Conservation (phyloP, 2,329 filamentous ascomycete genomes). For the Penicillium sp. region DNA sequence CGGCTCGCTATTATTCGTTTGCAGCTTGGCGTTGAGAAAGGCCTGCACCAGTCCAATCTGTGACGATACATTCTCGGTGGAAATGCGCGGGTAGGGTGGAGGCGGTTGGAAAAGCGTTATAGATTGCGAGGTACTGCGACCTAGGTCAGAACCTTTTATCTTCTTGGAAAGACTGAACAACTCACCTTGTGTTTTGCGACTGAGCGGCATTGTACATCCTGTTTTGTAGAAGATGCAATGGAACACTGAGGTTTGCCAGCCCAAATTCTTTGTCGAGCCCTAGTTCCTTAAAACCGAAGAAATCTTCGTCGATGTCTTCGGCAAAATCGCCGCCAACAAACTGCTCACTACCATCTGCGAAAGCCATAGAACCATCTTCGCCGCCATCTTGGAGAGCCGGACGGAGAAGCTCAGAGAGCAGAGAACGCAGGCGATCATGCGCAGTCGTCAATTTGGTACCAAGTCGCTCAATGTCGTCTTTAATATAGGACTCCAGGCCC, state of each 20-base stretch:
- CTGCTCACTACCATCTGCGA: constrained; percentile 96
- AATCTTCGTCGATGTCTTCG: constrained; percentile 96
- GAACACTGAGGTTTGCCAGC: constrained; percentile 84
- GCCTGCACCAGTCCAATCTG: constrained; percentile 88
- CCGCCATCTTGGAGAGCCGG: constrained; percentile 83
- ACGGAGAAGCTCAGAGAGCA: constrained; percentile 90
- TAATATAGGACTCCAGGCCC: constrained; percentile 81
- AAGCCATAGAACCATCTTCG: constrained; percentile 83
- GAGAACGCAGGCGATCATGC: constrained; percentile 92
- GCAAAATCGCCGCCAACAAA: constrained; percentile 97
- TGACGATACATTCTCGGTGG: constrained; percentile 73
- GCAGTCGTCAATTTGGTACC: constrained; percentile 78
- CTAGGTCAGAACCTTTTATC: constrained; percentile 20
- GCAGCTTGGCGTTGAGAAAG: constrained; percentile 89
- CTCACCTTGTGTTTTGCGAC: constrained; percentile 69
- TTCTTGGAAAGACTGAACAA: constrained; percentile 16
- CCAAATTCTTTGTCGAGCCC: constrained; percentile 92
- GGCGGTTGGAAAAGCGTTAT: constrained; percentile 67
- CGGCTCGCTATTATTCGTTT: constrained; percentile 79
- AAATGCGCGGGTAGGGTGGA: constrained; percentile 75
- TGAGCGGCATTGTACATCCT: constrained; percentile 86
- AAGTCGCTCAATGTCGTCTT: constrained; percentile 89
- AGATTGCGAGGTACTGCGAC: constrained; percentile 47
- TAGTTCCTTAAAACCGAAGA: constrained; percentile 96
- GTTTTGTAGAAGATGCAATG: constrained; percentile 90